These are phyloP conservation scores for Simmondsia chinensis DNA, from an alignment of 148 eudicot species.

Conservation along the genomic window DNA sequence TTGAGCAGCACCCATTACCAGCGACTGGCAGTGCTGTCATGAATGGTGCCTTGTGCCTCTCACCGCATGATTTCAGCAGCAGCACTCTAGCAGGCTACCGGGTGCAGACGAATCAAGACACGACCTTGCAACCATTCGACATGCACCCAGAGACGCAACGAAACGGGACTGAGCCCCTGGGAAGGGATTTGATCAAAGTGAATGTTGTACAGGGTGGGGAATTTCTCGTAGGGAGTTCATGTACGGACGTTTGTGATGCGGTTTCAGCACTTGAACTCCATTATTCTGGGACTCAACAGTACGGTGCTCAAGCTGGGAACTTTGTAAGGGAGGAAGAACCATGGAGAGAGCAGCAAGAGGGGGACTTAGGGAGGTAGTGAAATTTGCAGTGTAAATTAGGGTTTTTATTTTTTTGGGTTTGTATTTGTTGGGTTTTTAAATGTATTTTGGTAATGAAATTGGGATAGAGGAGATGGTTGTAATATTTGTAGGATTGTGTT, in stretches of 20 bases:
- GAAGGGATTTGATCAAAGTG: constrained; percentile 26
- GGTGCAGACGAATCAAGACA: constrained; percentile 25
- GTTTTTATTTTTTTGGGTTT: constrained; percentile 35
- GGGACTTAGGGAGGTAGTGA: constrained; percentile 70
- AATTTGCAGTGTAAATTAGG: constrained; percentile 45
- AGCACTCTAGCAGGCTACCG: constrained; percentile 28
- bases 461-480: too few species aligned
- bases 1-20: constrained; percentile 30
- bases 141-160: constrained; percentile 24
- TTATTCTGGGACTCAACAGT: constrained; percentile 42
- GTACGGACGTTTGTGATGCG: constrained; percentile 67
- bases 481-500: constrained; percentile 30
- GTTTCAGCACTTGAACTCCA: constrained; percentile 76
- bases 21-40: constrained; percentile 12
- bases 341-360: constrained; percentile 33
- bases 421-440: constrained; percentile 31
- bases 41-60: constrained; percentile 35
- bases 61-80: constrained; percentile 26
- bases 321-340: constrained; percentile 35
- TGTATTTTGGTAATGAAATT: too few species aligned
- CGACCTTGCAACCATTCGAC: constrained; percentile 45
- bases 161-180: constrained; percentile 42
- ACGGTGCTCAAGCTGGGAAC: constrained; percentile 18
- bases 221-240: constrained; percentile 23
- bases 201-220: constrained; percentile 43